phyloP scores from a whole-genome alignment of 768 basidiomycete species.

The Collybia mongolica region DNA sequence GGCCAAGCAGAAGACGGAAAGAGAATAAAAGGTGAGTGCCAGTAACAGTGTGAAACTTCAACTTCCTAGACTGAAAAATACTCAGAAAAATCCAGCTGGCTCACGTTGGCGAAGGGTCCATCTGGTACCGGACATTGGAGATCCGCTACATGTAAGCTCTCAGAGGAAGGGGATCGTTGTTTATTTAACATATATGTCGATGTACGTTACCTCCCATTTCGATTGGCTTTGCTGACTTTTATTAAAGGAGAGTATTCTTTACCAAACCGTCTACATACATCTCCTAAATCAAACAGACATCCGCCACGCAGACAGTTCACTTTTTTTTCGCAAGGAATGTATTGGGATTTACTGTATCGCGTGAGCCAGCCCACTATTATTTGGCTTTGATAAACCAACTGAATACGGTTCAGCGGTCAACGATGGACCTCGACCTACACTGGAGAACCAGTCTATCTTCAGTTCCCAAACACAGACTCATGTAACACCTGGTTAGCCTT shows the following conservation, averaged over 20 bases:
- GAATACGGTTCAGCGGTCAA: constrained; percentile 42
- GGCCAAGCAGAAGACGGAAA: constrained; percentile 39
- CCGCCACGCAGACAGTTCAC: constrained; percentile 68
- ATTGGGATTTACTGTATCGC: constrained; percentile 65
- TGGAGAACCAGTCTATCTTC: constrained; percentile 71
- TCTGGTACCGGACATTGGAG: constrained; percentile 66
- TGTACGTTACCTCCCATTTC: constrained; percentile 37
- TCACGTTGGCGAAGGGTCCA: constrained; percentile 52
- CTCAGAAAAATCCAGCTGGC: constrained; percentile 75
- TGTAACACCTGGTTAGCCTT: constrained; percentile 79
- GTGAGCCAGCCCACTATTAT: constrained; percentile 32
- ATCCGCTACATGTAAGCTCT: constrained; percentile 66
- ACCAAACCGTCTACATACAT: constrained; percentile 73
- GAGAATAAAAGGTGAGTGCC: constrained; percentile 59
- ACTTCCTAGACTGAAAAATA: constrained; percentile 4
- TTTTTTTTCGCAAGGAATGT: constrained; percentile 77
- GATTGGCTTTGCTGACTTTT: constrained; percentile 13
- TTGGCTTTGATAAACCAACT: too few relatives aligned
- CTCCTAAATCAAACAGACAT: constrained; percentile 79
- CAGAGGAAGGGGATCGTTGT: constrained; percentile 66
- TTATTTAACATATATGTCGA: constrained; percentile 75
- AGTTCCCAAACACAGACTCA: constrained; percentile 62
- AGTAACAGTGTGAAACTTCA: background rate
- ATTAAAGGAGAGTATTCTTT: constrained; percentile 65
- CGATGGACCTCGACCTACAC: constrained; percentile 52